phyloP scores from a whole-genome alignment of 441 rosid species.

The Pelargonium australe region DNA sequence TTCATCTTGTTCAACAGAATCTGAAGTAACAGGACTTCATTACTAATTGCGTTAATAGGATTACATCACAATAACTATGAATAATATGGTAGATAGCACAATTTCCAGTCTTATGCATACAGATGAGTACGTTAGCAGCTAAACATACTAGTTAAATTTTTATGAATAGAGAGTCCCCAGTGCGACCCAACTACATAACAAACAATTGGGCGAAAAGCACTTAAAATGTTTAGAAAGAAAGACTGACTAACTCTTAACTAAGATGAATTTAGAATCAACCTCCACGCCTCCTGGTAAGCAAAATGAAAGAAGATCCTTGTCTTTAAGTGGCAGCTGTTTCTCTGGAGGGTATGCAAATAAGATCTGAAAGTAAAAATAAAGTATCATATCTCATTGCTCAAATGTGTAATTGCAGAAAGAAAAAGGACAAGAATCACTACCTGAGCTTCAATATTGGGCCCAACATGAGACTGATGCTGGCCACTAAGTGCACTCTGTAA shows the following conservation, averaged over 20 bases:
- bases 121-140: constrained; percentile 1
- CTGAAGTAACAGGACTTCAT: background rate
- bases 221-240: background rate
- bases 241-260: background rate
- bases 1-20: background rate
- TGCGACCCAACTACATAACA: background rate
- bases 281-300: constrained; percentile 96
- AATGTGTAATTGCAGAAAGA: background rate
- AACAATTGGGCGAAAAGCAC: background rate
- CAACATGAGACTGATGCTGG: constrained; percentile 66
- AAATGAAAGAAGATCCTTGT: constrained; percentile 86
- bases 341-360: constrained; percentile 87
- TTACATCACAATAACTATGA: background rate
- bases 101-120: background rate
- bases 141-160: background rate
- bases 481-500: constrained; percentile 45
- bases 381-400: constrained; percentile 11
- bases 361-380: constrained; percentile 42
- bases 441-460: constrained; percentile 86
- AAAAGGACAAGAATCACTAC: constrained; percentile 25
- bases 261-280: constrained; percentile 34
- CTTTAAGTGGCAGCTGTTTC: constrained; percentile 68
- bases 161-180: background rate
- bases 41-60: background rate
- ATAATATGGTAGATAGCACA: background rate